These are phyloP conservation scores for Meripilus lineatus DNA, from an alignment of 1,284 basidiomycete genomes.

Conservation along the genomic window DNA sequence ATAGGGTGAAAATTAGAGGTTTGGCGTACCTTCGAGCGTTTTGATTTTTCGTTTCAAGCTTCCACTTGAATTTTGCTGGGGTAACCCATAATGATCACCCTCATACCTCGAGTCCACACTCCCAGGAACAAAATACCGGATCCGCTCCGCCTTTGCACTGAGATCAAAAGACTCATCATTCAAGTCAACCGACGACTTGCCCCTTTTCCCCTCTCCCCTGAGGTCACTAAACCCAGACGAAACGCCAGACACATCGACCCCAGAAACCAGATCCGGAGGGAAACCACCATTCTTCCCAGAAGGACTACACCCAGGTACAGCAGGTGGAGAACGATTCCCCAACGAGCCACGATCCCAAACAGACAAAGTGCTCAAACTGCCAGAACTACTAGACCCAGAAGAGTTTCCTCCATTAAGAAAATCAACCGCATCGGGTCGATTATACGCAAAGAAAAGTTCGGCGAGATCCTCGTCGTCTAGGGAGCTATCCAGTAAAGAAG, in stretches of 20 bases:
- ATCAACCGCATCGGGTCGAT: too few species aligned
- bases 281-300: neutral
- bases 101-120: too few species aligned
- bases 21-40: too few species aligned
- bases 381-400: slow-evolving; percentile 6
- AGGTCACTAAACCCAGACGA: slow-evolving; percentile 34
- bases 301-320: too few species aligned
- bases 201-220: slow-evolving; percentile 33
- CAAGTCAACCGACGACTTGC: slow-evolving; percentile 33
- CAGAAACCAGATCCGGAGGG: neutral
- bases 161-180: slow-evolving; percentile 45
- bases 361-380: slow-evolving; percentile 1
- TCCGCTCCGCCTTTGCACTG: slow-evolving; percentile 33
- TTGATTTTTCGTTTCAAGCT: too few species aligned
- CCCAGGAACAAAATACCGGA: slow-evolving; percentile 18
- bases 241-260: too few species aligned
- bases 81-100: too few species aligned
- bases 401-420: neutral
- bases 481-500: slow-evolving; percentile 29
- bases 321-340: slow-evolving; percentile 1
- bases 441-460: slow-evolving; percentile 10
- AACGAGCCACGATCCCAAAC: slow-evolving; percentile 4
- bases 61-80: too few species aligned
- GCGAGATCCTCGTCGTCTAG: slow-evolving; percentile 24
- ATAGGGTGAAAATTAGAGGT: too few species aligned